Percentiles rank a stretch among this genome's conserved stretches.
phyloP scores from a whole-genome alignment of 2,329 filamentous ascomycete species.

The Rhexocercosporidium sp. region DNA sequence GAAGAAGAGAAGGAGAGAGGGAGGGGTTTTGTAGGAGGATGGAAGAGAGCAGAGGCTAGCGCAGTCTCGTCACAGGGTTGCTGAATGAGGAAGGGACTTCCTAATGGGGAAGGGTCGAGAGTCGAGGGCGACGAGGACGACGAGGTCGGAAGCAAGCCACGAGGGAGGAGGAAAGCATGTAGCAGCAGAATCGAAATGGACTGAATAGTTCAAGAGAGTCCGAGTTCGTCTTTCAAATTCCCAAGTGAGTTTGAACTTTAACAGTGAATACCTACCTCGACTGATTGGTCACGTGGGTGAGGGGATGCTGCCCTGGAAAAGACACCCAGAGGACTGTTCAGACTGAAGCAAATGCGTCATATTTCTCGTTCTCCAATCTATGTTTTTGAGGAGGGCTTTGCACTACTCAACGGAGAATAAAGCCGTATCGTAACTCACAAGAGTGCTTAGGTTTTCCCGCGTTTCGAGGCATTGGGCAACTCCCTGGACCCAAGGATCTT shows the following conservation, averaged over 20 bases:
- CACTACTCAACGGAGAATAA: no score
- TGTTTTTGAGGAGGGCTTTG: no score
- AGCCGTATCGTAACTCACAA: no score
- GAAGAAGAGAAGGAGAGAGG: conserved; percentile 24
- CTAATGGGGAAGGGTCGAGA: neutral
- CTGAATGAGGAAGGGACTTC: neutral
- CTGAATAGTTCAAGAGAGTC: neutral
- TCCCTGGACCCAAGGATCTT: no score
- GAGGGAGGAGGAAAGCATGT: neutral
- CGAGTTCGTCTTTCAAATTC: neutral
- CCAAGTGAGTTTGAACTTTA: neutral
- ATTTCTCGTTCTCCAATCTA: no score
- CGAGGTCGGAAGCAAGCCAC: neutral
- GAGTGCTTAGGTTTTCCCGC: no score
- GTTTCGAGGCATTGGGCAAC: no score
- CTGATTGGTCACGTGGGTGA: neutral
- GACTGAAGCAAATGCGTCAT: no score
- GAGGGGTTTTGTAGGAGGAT: conserved; percentile 8
- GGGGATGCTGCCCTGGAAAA: no score
- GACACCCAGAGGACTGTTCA: no score
- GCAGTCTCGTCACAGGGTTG: neutral
- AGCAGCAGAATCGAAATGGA: neutral
- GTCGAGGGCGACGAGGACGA: neutral
- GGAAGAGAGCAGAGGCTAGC: neutral
- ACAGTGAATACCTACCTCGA: neutral